Evolutionary conservation across 2,329 filamentous ascomycete genomes (phyloP), one percentile per base, ranked within the genome.

Genomic region (Fusarium hostae): DNA sequence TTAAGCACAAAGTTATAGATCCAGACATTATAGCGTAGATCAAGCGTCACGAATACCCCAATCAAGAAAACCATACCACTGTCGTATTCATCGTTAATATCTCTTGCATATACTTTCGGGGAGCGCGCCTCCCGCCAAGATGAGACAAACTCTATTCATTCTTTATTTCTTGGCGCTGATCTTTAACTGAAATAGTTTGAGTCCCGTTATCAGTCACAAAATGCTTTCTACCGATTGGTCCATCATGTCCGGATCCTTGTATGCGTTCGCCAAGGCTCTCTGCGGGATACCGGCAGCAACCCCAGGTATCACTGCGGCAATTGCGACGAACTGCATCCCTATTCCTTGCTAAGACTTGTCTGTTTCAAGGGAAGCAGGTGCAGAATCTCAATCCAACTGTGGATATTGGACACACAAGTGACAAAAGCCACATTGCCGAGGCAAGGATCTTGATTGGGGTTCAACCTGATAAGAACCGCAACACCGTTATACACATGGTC

Each of bases 71-170:
- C 43, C 16, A 18, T 24, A 3, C n/a, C 1, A 20, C 9, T 2
- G 39, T 26, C 2, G 51, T 41, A 50, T 20, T 15, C 15, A 24
- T 34, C 9, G 48, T 52, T 40, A n/a, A 28, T 48, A 48, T 57
- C 54, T 48, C 30, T 26, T 57, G 54, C 54, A 57, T 57, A 57
- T n/a, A 35, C 22, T 35, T 28, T 57, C 54, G 54, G 54, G 54
- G 22, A 57, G 30, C 15, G n/a, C 30, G 40, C 20, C 32, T 48
- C 30, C 54, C 40, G 30, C 30, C 22, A n/a, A 26, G 39, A 24
- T 57, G 54, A 57, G 40, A 57, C 54, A 48, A 57, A 35, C 40
- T 48, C 40, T 48, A 56, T 34, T 47, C 2, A 12, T 20, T 9
- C 51, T 28, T 16, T 4, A 6, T 6, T 6, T 57, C 54, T 57